Evolutionary conservation across 352 stramenopile genomes (phyloP), one percentile per base, ranked within the genome.

Genomic region (Phytopythium litorale): DNA sequence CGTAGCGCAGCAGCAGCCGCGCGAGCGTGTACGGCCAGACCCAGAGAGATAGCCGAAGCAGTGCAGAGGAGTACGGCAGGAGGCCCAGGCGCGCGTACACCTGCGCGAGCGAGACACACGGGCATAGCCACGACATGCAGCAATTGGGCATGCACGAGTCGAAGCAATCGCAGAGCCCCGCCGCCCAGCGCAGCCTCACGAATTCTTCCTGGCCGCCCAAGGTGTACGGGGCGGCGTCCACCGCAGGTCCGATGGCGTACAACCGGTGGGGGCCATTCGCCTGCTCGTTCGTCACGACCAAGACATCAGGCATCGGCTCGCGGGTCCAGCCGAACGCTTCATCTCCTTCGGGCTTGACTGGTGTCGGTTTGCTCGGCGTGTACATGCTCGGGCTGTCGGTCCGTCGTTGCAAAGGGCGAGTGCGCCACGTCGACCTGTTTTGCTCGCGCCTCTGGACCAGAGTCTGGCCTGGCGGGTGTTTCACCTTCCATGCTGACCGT

Each of bases 81-180:
- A 81, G 52, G 2, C 67, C 64, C 53, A 80, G 75, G 40, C 68
- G 65, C 7, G 65, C 56, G 11, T 68, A 63, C 56, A 76, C 72
- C 46, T 82, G 73, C 3, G 73, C 68, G 23, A 79, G 38, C 21
- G 71, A 67, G n/a, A 82, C 70, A 30, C 75, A 83, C 7, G 75
- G 75, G 40, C 75, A 83, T 53, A 72, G 16, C 38, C 61, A 71
- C n/a, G 70, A 62, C 75, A 83, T 83, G 55, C 56, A 74, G 60
- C 66, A 80, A 52, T 80, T 83, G 55, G 75, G 75, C 52, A 79
- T 40, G 16, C 63, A 73, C 62, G 74, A 42, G n/a, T 68, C 68
- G 56, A 73, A 77, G 65, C 76, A 85, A 33, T 62, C 71, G 53
- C 60, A 79, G 3, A 76, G 19, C 19, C 45, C 59, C 37, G 48